Conservation (phyloP, 495 filamentous ascomycete species). For the Penicillium bovifimosum region DNA sequence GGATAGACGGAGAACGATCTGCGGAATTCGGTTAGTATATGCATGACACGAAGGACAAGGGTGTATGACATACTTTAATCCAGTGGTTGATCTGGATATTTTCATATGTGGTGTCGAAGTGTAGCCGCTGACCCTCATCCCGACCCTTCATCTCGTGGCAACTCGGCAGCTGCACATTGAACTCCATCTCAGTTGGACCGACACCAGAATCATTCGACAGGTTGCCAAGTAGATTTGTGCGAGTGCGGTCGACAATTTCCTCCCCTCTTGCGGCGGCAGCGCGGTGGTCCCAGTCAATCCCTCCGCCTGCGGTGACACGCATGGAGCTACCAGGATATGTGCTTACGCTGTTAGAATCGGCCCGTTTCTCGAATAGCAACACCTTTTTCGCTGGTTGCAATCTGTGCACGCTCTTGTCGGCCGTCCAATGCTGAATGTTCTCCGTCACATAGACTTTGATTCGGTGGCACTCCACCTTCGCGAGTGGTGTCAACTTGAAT, state of each 20-base stretch:
- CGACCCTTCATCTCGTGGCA: slow-evolving; percentile 80
- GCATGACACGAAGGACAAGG: neutral
- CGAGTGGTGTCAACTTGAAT: slow-evolving; percentile 92
- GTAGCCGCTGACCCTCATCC: slow-evolving; percentile 66
- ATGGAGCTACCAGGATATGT: slow-evolving; percentile 76
- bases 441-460: slow-evolving; percentile 95
- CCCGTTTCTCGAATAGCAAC: slow-evolving; percentile 82
- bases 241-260: slow-evolving; percentile 48
- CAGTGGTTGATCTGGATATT: slow-evolving; percentile 97
- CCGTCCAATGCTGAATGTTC: slow-evolving; percentile 88
- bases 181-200: slow-evolving; percentile 94
- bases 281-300: slow-evolving; percentile 60
- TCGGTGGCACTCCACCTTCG: slow-evolving; percentile 93
- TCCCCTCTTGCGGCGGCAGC: slow-evolving; percentile 55
- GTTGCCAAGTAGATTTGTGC: slow-evolving; percentile 76
- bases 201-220: slow-evolving; percentile 59
- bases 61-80: slow-evolving; percentile 74
- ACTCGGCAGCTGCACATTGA: slow-evolving; percentile 89
- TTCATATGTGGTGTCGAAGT: slow-evolving; percentile 93
- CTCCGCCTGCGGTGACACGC: slow-evolving; percentile 74
- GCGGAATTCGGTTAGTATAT: slow-evolving; percentile 3
- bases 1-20: slow-evolving; percentile 97
- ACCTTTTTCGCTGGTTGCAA: slow-evolving; percentile 82
- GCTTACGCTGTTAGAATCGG: slow-evolving; percentile 71
- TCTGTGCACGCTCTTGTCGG: slow-evolving; percentile 80